A percentile compares a stretch with the other conserved stretches of the same genome.
Evolutionary conservation across 176 grass and related monocot species (phyloP).

Genomic region (Triticum monococcum): DNA sequence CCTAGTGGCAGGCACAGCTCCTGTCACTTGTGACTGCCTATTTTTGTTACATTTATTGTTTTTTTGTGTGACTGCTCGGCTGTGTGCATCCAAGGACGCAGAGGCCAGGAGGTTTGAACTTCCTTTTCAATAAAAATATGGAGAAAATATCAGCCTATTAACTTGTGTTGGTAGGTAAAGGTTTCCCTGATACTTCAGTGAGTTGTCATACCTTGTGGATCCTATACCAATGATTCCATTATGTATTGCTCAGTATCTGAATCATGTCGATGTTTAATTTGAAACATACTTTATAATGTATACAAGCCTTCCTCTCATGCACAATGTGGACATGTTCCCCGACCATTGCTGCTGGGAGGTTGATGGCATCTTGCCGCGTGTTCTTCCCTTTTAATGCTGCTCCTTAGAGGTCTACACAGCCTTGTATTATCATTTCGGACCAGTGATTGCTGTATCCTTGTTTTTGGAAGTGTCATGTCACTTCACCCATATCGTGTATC

Average conservation of each 20-base stretch:
- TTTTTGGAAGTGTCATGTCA: neutral
- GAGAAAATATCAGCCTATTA: neutral
- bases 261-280: neutral
- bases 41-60: neutral
- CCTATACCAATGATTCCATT: neutral
- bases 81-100: no score
- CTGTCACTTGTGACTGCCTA: neutral
- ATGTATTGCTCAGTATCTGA: neutral
- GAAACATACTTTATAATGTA: neutral
- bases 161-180: neutral
- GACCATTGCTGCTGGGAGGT: neutral
- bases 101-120: no score
- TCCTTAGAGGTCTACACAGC: neutral
- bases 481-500: neutral
- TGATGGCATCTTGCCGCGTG: neutral
- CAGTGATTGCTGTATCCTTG: neutral
- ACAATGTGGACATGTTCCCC: neutral
- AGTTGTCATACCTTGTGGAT: neutral
- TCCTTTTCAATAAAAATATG: neutral
- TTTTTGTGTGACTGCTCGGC: no score
- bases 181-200: neutral
- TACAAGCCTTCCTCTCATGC: neutral
- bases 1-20: neutral
- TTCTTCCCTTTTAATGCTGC: neutral
- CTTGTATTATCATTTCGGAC: neutral